Conservation (phyloP, 1,139 yeast species). For the Kluyveromyces marxianus region DNA sequence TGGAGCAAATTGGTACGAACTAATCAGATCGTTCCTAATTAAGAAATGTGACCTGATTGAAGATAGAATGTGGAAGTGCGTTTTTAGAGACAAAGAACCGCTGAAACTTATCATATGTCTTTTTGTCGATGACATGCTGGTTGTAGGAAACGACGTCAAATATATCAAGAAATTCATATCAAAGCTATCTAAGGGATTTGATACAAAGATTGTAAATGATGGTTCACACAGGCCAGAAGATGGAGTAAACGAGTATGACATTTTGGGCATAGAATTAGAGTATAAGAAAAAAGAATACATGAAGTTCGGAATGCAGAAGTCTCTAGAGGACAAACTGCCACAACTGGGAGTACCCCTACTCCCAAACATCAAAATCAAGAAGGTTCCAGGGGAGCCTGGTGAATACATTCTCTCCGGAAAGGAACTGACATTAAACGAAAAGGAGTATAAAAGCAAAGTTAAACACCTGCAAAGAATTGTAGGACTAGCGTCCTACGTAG, state of each 20-base stretch:
- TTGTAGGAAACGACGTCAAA: background rate
- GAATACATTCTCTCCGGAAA: background rate
- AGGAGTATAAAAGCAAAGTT: constrained; percentile 5
- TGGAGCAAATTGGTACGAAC: constrained; percentile 11
- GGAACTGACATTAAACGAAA: background rate
- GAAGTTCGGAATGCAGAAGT: constrained; percentile 2
- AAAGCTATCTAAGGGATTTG: background rate
- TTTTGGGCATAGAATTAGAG: constrained; percentile 3
- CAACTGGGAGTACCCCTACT: background rate
- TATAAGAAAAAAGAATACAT: constrained; percentile 1
- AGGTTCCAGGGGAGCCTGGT: constrained; percentile 8
- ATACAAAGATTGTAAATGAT: constrained; percentile 1
- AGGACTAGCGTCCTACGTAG: constrained; percentile 11
- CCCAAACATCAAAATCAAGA: background rate
- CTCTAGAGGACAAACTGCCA: constrained; percentile 1
- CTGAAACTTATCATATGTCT: constrained; percentile 5
- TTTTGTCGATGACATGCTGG: constrained; percentile 11
- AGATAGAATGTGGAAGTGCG: constrained; percentile 8
- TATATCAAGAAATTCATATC: background rate
- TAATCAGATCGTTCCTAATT: constrained; percentile 2
- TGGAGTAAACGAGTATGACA: constrained; percentile 1
- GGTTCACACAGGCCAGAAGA: background rate
- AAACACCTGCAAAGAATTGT: constrained; percentile 7
- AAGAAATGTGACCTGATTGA: constrained; percentile 4
- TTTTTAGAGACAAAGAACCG: constrained; percentile 6